Percentiles rank a stretch among this genome's conserved stretches.
Conservation (phyloP, 805 yeast genomes). For the Scheffersomyces coipomensis region DNA sequence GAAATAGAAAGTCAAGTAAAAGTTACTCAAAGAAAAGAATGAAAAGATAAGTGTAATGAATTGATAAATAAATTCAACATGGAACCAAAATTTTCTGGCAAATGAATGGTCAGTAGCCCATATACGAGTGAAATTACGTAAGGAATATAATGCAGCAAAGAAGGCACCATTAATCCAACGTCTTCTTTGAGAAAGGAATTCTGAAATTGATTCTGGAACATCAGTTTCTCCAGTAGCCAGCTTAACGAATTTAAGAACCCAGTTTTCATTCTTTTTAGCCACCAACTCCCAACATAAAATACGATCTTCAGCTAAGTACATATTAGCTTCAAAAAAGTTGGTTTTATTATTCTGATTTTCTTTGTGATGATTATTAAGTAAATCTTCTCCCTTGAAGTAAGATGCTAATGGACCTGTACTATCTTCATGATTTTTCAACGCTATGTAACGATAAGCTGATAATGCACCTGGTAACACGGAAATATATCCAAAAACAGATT, state of each 20-base stretch:
- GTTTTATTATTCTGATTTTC: conserved; percentile 43
- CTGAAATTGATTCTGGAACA: conserved; percentile 86
- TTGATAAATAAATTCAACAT: conserved; percentile 81
- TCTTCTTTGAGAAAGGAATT: conserved; percentile 86
- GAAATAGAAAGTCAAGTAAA: conserved; percentile 88
- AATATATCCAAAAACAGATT: conserved; percentile 89
- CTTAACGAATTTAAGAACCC: conserved; percentile 90
- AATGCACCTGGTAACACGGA: conserved; percentile 94
- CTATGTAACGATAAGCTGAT: conserved; percentile 90
- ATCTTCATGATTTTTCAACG: conserved; percentile 77
- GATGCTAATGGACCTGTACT: conserved; percentile 91
- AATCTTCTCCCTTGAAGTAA: conserved; percentile 84
- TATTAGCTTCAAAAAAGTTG: conserved; percentile 91
- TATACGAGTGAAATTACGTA: conserved; percentile 71
- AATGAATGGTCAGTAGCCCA: conserved; percentile 78
- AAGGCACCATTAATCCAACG: conserved; percentile 97
- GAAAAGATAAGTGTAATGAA: conserved; percentile 77
- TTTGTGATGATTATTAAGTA: conserved; percentile 26
- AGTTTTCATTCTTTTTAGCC: conserved; percentile 76
- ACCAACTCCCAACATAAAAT: conserved; percentile 95
- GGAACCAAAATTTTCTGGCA: conserved; percentile 66
- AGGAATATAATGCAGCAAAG: conserved; percentile 88
- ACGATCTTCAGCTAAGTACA: conserved; percentile 97
- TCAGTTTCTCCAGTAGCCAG: conserved; percentile 96
- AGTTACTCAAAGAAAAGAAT: conserved; percentile 90